Evolutionary conservation across 148 eudicot genomes (phyloP), one percentile per base, ranked within the genome.

Genomic region (Diospyros lotus): DNA sequence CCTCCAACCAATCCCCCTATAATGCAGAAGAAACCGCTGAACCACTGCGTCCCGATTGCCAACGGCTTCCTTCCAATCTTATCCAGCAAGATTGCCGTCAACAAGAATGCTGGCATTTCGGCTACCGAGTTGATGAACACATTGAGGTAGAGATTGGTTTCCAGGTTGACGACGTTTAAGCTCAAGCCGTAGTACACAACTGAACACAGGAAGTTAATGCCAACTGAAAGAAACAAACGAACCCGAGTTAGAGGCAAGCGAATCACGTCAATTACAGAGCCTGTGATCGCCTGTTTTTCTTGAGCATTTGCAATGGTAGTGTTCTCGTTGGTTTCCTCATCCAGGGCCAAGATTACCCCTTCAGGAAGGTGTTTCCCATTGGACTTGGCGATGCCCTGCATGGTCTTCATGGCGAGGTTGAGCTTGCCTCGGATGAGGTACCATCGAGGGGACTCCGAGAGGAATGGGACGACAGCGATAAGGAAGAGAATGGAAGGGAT

Each of bases 361-460:
- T 68, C 74, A 0, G 97, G 97, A 7, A 94, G 55, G 18, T 7
- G 45, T 6, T 68, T 79, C 6, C 89, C 89, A 40, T 94, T 94
- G 7, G 58, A 3, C 2, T 66, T 64, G 0, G 98, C 97, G 17
- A 94, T 92, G 3, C 38, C 38, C 1, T 50, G 85, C 96, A 94
- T 90, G 50, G 84, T 80, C 60, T 70, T 58, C 90, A 89, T 84
- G 3, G 96, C 97, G 1, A 69, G 58, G 17, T 59, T 18, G 38
- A 44, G n/a, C 50, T 74, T 80, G 1, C 98, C 97, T 1, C 91
- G 83, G 2, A 94, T 82, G 17, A 94, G 80, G 87, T 80, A 87
- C 98, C 98, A 94, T 5, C 97, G 80, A 18, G 98, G 98, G 55
- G 98, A 94, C 64, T 94, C 97, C 0, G 91, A 85, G 50, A 94